Evolutionary conservation across 176 grass and related monocot species (phyloP).

Genomic region (Triticum monococcum): DNA sequence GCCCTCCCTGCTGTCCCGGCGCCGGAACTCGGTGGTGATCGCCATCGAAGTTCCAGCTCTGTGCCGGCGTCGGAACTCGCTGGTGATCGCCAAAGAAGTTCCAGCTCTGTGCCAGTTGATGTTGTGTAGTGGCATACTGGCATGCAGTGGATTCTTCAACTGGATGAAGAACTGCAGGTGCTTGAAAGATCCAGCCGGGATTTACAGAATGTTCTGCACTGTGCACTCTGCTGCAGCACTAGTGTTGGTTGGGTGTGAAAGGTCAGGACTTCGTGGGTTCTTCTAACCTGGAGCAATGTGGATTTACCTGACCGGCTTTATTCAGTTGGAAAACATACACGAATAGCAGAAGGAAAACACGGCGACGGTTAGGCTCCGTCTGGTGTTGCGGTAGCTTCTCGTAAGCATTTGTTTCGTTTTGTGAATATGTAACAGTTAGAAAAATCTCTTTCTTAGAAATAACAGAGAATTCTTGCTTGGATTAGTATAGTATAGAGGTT

Average conservation of each 20-base stretch:
- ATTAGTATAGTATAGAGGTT: neutral
- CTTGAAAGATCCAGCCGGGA: constrained; percentile 2
- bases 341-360: neutral
- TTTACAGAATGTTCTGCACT: neutral
- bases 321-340: constrained; percentile 14
- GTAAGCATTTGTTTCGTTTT: neutral
- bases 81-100: constrained; percentile 27
- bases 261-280: neutral
- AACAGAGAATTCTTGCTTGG: neutral
- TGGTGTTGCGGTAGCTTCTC: neutral
- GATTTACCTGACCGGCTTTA: neutral
- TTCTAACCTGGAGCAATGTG: neutral
- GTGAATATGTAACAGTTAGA: neutral
- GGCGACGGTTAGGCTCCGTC: neutral
- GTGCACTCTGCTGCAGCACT: neutral
- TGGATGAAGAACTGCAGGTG: neutral
- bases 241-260: neutral
- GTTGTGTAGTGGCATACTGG: constrained; percentile 38
- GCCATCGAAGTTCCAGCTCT: constrained; percentile 28
- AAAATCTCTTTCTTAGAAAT: neutral
- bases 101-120: constrained; percentile 27
- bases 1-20: neutral
- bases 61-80: constrained; percentile 32
- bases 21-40: constrained; percentile 30
- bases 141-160: neutral